Base-by-base conservation (phyloP, 495 filamentous ascomycete genomes). In the Rusavskia elegans region DNA sequence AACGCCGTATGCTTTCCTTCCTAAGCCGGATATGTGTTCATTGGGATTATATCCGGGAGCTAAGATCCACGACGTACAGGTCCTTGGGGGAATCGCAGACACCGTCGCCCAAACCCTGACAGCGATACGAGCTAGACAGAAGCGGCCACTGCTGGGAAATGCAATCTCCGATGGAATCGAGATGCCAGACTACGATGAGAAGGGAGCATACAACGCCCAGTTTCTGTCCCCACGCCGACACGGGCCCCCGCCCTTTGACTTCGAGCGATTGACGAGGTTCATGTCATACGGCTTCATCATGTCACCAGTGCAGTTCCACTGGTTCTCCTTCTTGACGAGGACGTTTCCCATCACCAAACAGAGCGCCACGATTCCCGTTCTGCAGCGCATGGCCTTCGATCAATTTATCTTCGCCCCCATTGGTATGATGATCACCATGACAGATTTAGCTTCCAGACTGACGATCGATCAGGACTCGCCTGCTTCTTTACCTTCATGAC, bases 401-500 rank as follows among this genome's bases (percentile, higher is more conserved):
- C 93, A 99, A 71, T 71, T 95, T n/a, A 77, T 89, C 30, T 96
- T 97, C 68, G 92, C 93, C 23, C 93, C 93, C 19, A 73, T 90
- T 53, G 89, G 89, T 81, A 7, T 37, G 63, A 60, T 60, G 55
- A 48, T 30, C 17, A 14, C 14, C 14, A n/a, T 42, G n/a, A 7
- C 23, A 27, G 0, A 29, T 46, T 5, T 29, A 7, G 7, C 6
- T 16, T 29, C 21, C 16, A 2, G 16, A 46, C 23, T 23, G 14
- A 25, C 21, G 14, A 35, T 29, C n/a, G 7, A 55, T 9, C 51
- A 87, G 84, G 84, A 64, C 77, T 98, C 52, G 85, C 76, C 3
- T 74, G 71, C 63, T 98, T 98, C 73, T 99, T 99, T 66, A 87
- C 84, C 0, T 92, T 83, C 66, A 96, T 99, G 89, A 96, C 92